Conservation (phyloP, 2,329 filamentous ascomycete genomes). For the Epicoccum sorghinum region DNA sequence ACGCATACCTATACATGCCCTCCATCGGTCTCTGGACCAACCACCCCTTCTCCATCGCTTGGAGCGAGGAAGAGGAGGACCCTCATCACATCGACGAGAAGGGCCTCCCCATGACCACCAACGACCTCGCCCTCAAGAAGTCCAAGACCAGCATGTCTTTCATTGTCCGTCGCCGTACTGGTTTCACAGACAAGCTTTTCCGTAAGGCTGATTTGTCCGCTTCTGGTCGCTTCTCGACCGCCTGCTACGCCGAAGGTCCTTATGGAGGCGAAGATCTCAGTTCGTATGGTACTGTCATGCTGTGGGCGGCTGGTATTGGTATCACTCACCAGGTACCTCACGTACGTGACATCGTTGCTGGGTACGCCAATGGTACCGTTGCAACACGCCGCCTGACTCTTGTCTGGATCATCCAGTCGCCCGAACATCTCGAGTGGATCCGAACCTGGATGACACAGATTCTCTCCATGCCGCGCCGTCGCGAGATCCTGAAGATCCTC, state of each 20-base stretch:
- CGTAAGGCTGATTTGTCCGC: constrained; percentile 65
- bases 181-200: constrained; percentile 84
- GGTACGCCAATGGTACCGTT: constrained; percentile 70
- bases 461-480: constrained; percentile 77
- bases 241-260: constrained; percentile 84
- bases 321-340: constrained; percentile 96
- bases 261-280: constrained; percentile 83
- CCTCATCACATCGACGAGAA: constrained; percentile 51
- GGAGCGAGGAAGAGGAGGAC: constrained; percentile 68
- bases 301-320: constrained; percentile 90
- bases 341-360: constrained; percentile 67
- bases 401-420: constrained; percentile 91
- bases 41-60: constrained; percentile 80
- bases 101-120: constrained; percentile 54
- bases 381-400: constrained; percentile 83
- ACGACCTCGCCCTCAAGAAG: constrained; percentile 56
- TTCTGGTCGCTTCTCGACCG: constrained; percentile 64
- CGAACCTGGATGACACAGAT: constrained; percentile 89
- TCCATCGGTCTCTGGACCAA: constrained; percentile 74
- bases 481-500: constrained; percentile 82
- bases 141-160: constrained; percentile 72
- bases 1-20: constrained; percentile 81
- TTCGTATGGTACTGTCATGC: constrained; percentile 89
- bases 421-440: constrained; percentile 91
- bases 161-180: constrained; percentile 84